phyloP scores from a whole-genome alignment of 192 early-diverging fungal species.

The Coemansia sp. region DNA sequence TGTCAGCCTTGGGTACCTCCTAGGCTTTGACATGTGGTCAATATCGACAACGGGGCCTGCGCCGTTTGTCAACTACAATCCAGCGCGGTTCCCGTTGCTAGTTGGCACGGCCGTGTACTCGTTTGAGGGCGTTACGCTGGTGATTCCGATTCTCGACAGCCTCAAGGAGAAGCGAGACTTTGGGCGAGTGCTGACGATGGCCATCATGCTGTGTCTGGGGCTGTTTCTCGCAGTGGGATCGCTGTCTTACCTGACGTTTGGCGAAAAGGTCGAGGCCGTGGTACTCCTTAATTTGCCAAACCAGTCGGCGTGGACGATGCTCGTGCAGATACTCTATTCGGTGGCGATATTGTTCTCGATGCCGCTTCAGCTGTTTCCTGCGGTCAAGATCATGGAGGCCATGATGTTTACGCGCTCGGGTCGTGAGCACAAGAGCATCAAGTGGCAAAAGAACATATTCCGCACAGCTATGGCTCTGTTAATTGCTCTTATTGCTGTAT shows the following conservation, averaged over 20 bases:
- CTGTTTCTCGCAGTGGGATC: conserved; percentile 85
- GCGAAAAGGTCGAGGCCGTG: conserved; percentile 82
- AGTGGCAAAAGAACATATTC: conserved; percentile 89
- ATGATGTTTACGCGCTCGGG: conserved; percentile 83
- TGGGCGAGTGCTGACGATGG: conserved; percentile 73
- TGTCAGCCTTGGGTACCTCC: conserved; percentile 82
- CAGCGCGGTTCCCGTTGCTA: conserved; percentile 79
- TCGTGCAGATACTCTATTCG: conserved; percentile 84
- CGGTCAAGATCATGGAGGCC: conserved; percentile 90
- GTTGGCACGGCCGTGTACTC: conserved; percentile 96
- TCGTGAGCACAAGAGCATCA: conserved; percentile 72
- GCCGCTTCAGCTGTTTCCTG: conserved; percentile 91
- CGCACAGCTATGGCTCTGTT: conserved; percentile 64
- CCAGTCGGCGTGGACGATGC: conserved; percentile 64
- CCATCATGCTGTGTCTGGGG: conserved; percentile 77
- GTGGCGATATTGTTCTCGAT: conserved; percentile 95
- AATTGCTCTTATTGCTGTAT: conserved; percentile 77
- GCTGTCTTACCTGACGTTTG: conserved; percentile 88
- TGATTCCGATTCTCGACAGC: conserved; percentile 71
- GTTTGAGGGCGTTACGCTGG: conserved; percentile 88
- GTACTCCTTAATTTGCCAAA: conserved; percentile 89
- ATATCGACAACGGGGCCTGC: conserved; percentile 59
- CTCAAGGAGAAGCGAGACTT: conserved; percentile 90
- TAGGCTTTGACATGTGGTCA: conserved; percentile 74
- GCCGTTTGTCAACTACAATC: conserved; percentile 77